phyloP scores from a whole-genome alignment of 805 yeast genomes.

The Starmerella sirachaensis region DNA sequence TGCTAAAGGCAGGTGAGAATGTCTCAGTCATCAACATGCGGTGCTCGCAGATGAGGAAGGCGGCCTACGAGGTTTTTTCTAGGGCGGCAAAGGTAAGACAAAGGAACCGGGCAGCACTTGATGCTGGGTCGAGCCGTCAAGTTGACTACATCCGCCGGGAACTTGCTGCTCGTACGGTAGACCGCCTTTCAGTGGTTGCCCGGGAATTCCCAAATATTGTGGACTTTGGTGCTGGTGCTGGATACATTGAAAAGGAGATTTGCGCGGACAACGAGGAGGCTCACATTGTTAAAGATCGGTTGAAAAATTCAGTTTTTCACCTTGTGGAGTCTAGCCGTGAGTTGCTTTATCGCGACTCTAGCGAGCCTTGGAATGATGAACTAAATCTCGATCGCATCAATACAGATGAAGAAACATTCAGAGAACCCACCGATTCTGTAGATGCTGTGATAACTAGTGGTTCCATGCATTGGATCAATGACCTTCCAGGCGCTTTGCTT shows the following conservation, averaged over 20 bases:
- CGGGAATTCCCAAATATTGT: slow-evolving; percentile 47
- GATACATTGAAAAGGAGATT: slow-evolving; percentile 41
- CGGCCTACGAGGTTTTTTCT: slow-evolving; percentile 47
- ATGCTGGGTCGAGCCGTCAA: slow-evolving; percentile 38
- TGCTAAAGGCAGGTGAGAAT: background rate
- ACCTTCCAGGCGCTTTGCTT: slow-evolving; percentile 53
- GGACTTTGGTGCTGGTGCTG: slow-evolving; percentile 66
- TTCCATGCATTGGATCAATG: slow-evolving; percentile 76
- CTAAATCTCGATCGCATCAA: slow-evolving; percentile 41
- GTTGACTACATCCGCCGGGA: slow-evolving; percentile 68
- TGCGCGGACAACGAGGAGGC: slow-evolving; percentile 38
- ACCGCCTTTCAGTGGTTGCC: slow-evolving; percentile 60
- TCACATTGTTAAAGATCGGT: slow-evolving; percentile 38
- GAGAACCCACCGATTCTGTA: slow-evolving; percentile 32
- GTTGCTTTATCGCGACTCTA: slow-evolving; percentile 43
- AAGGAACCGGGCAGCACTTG: slow-evolving; percentile 39
- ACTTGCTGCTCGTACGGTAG: slow-evolving; percentile 59
- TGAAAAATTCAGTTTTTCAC: slow-evolving; percentile 35
- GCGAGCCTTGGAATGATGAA: slow-evolving; percentile 33
- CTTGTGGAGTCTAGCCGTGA: slow-evolving; percentile 56
- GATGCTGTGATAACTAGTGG: slow-evolving; percentile 67
- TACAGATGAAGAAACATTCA: slow-evolving; percentile 51
- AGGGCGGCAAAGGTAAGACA: slow-evolving; percentile 51
- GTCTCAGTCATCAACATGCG: slow-evolving; percentile 9
- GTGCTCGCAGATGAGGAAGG: slow-evolving; percentile 24